Base-by-base conservation (phyloP, 176 grass and related monocot genomes). In the Avena insularis region DNA sequence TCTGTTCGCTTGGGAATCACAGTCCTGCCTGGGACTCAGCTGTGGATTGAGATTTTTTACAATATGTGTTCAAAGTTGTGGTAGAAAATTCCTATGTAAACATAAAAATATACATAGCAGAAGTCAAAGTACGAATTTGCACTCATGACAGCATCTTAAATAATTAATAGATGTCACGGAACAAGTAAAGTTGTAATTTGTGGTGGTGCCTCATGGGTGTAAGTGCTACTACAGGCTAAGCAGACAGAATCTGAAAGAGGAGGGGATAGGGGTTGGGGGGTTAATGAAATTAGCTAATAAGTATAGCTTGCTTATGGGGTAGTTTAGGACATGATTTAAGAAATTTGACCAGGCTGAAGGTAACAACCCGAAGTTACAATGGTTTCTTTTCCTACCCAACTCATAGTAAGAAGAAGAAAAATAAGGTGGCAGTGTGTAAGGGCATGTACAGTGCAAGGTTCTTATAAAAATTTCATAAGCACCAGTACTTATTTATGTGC, bases 31-130 rank as follows among this genome's bases (percentile, higher is more conserved):
- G 54, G 16, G 33, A 48, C 79, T 59, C 10, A 40, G 53, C 47
- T 31, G 45, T 1, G 3, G 53, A 38, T 77, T 12, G 25, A 29
- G 61, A 3, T 23, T 72, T 43, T 72, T 72, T 47, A 47, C 3
- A 10, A 49, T n/a, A 74, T 45, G 20, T 48, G 71, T 48, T 48
- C 43, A 74, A 72, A 72, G 43, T 48, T 48, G 43, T 15, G 40
- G 40, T 10, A 46, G n/a, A 72, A 72, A 72, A 47, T n/a, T 72
- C 70, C 40, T 47, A 3, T 72, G 10, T 72, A 72, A 70, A 16
- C 64, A 40, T 15, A 70, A 70, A 70, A 69, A 70, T 70, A 40
- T 40, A 40, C 15, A 70, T 70, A 70, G 16, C 67, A 40, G 36
- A 10, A 19, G 35, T 70, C 67, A 40, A 25, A 70, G 67, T 43